phyloP scores from a whole-genome alignment of 2,329 filamentous ascomycete species.

The Exophiala xenobiotica region DNA sequence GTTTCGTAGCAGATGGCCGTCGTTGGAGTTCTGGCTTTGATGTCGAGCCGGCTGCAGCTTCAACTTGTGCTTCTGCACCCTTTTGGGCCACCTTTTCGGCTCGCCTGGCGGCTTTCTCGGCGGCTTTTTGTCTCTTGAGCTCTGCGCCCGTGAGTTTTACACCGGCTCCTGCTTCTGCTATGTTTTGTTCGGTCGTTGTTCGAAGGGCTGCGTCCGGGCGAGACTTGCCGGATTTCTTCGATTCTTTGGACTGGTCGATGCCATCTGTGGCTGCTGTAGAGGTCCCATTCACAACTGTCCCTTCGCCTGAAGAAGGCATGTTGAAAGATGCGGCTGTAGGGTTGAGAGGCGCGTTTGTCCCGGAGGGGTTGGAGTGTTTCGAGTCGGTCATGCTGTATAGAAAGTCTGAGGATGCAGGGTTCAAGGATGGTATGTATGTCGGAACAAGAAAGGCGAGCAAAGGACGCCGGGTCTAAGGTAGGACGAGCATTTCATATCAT shows the following conservation, averaged over 20 bases:
- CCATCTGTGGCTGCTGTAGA: neutral
- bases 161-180: slow-evolving; percentile 32
- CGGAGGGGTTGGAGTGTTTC: slow-evolving; percentile 6
- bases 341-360: slow-evolving; percentile 16
- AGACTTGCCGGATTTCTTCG: slow-evolving; percentile 14
- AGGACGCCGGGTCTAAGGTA: neutral
- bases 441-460: neutral
- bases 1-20: slow-evolving; percentile 23
- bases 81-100: slow-evolving; percentile 61
- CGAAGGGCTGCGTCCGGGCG: slow-evolving; percentile 16
- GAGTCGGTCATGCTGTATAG: slow-evolving; percentile 13
- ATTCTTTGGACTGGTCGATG: slow-evolving; percentile 1
- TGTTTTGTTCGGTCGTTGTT: slow-evolving; percentile 24
- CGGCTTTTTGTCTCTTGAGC: slow-evolving; percentile 84
- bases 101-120: slow-evolving; percentile 84
- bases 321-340: slow-evolving; percentile 26
- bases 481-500: neutral
- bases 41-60: slow-evolving; percentile 10
- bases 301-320: slow-evolving; percentile 17
- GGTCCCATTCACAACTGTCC: slow-evolving; percentile 7
- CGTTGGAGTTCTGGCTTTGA: slow-evolving; percentile 33
- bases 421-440: neutral
- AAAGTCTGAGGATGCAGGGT: neutral
- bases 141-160: slow-evolving; percentile 58
- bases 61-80: slow-evolving; percentile 38